A percentile compares a stretch with the other conserved stretches of the same genome.
Evolutionary conservation across 1,139 yeast genomes (phyloP).

Genomic region (Eremothecium sinecaudum): DNA sequence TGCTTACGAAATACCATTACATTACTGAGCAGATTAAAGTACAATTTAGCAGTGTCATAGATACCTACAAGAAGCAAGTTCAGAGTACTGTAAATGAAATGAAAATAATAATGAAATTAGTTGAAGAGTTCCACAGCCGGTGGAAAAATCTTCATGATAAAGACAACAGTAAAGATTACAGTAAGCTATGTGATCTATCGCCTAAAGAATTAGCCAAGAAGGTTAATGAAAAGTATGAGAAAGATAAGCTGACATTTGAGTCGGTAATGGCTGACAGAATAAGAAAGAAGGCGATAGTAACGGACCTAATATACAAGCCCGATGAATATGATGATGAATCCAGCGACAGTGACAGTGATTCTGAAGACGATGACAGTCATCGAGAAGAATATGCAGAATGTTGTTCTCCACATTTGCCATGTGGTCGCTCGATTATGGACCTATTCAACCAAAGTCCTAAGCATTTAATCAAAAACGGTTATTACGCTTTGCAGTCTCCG

Average conservation of each 20-base stretch:
- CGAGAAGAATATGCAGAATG: too few relatives aligned
- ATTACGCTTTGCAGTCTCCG: not conserved
- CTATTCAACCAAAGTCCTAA: not conserved
- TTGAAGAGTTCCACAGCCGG: slow-evolving; percentile 16
- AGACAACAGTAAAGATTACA: slow-evolving; percentile 8
- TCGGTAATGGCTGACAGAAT: too few relatives aligned
- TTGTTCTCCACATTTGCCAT: not conserved
- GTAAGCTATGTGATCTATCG: too few relatives aligned
- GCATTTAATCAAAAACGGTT: not conserved
- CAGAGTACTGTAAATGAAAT: slow-evolving; percentile 12
- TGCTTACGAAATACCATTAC: slow-evolving; percentile 9
- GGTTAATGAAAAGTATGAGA: slow-evolving; percentile 23
- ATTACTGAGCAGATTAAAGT: too few relatives aligned
- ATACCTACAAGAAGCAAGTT: slow-evolving; percentile 14
- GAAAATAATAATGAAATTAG: slow-evolving; percentile 10
- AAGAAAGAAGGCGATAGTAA: too few relatives aligned
- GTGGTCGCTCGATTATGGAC: not conserved
- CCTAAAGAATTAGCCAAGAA: slow-evolving; percentile 18
- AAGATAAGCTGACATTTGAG: slow-evolving; percentile 23
- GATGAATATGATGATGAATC: too few relatives aligned
- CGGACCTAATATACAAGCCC: too few relatives aligned
- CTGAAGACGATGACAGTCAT: too few relatives aligned
- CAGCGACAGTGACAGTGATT: not conserved
- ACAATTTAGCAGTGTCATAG: slow-evolving; percentile 14
- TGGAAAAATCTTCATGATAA: slow-evolving; percentile 24